Evolutionary conservation across 495 filamentous ascomycete genomes (phyloP), one percentile per base, ranked within the genome.

Genomic region (Penicillium malachiteum): DNA sequence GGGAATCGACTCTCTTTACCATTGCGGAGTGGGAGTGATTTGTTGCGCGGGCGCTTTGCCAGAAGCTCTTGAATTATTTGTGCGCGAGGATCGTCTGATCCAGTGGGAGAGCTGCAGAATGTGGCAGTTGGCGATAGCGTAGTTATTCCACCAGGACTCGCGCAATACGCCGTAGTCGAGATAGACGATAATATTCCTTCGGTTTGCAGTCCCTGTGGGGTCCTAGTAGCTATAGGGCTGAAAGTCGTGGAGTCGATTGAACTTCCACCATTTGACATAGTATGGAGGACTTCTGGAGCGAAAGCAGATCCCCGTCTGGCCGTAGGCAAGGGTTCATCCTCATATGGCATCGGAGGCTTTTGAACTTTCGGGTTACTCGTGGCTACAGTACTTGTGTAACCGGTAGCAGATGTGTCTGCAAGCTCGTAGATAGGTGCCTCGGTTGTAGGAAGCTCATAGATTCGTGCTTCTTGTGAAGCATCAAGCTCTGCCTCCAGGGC

Each of bases 391-490:
- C 35, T 50, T 5, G 56, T 31, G 34, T 59, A 45, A 8, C 67
- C 57, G 38, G 57, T 18, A 7, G 67, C 56, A 6, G 72, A 70
- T 10, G 72, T 71, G 33, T 77, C 79, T 50, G 65, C 66, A 37
- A 81, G 64, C 53, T 82, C 79, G 58, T 66, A 78, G 6, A 71
- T 55, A 31, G 70, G 61, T 16, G 39, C 57, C 10, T 61, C 55
- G 30, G 71, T 71, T 5, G 58, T 63, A 0, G 76, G 70, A 5
- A 84, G 59, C 57, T 86, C 83, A 51, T 77, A 71, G 17, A 80
- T 35, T 17, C 14, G 50, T 16, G 39, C 59, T 18, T 76, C 71
- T 10, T 72, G 56, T 4, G 60, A 60, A 32, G 66, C 60, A 52
- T 77, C 71, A 41, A 84, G 54, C 52, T 84, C 79, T 18, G 63